Percentiles rank a stretch among this genome's conserved stretches.
Conservation (phyloP, 2,329 filamentous ascomycete genomes). For the Verticillium nubilum region DNA sequence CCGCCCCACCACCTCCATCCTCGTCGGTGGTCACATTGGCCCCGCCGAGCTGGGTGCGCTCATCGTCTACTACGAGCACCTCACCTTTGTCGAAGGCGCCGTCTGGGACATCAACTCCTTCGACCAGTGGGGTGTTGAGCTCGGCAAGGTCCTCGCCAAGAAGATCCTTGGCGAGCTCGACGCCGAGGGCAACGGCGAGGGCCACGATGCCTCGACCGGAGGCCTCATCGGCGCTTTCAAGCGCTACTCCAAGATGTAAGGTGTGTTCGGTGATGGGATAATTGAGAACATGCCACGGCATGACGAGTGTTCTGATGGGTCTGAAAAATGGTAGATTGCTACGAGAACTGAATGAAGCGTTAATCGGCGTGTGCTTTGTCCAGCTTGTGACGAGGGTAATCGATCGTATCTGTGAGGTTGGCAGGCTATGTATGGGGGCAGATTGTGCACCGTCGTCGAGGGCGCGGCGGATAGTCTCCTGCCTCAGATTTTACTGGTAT, state of each 20-base stretch:
- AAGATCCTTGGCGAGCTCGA: conserved; percentile 85
- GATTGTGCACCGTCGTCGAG: no score
- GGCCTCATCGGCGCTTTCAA: conserved; percentile 92
- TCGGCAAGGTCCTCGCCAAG: conserved; percentile 94
- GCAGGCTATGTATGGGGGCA: no score
- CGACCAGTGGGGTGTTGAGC: conserved; percentile 98
- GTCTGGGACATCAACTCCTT: conserved; percentile 99
- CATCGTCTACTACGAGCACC: conserved; percentile 98
- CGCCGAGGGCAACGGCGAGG: conserved; percentile 60
- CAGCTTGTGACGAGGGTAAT: background rate
- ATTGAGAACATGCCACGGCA: background rate
- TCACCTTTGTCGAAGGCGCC: conserved; percentile 95
- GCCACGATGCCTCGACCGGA: conserved; percentile 83
- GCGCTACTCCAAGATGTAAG: conserved; percentile 55
- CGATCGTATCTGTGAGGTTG: no score
- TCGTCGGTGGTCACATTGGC: conserved; percentile 86
- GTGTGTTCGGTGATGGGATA: background rate
- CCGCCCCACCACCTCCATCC: conserved; percentile 90
- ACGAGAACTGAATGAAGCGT: background rate
- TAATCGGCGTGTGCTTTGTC: background rate
- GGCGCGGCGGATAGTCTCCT: no score
- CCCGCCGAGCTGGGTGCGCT: conserved; percentile 88
- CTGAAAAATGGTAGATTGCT: background rate
- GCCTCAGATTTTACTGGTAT: no score
- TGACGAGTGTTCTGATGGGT: background rate